Conservation (phyloP, 306 rosid genomes). For the Fragaria ananassa region DNA sequence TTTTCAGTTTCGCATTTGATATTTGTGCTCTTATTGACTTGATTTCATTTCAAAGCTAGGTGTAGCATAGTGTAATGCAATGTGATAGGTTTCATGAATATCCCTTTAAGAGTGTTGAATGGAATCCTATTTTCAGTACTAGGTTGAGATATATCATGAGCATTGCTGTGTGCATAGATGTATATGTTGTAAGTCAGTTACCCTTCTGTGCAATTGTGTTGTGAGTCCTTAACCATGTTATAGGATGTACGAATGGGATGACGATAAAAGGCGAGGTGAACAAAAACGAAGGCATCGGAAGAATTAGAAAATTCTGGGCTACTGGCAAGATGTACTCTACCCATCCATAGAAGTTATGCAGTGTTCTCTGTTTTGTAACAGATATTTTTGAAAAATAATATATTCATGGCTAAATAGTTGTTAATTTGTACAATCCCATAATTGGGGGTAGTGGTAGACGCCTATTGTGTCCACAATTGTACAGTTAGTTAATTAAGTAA, state of each 20-base stretch:
- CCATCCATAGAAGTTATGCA: conserved; percentile 16
- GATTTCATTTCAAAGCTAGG: not conserved
- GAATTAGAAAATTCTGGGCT: conserved; percentile 25
- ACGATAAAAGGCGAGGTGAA: conserved; percentile 92
- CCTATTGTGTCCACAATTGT: not conserved
- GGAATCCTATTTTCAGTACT: not conserved
- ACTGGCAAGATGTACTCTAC: conserved; percentile 20
- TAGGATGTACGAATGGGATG: conserved; percentile 90
- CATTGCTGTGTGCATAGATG: not conserved
- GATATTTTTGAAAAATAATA: conserved; percentile 12
- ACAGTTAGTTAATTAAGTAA: not conserved
- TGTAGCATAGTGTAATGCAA: not conserved
- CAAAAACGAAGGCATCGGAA: conserved; percentile 94
- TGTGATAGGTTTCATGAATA: not conserved
- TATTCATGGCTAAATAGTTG: conserved; percentile 12
- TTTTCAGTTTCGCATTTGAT: not conserved
- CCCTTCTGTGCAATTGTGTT: not conserved
- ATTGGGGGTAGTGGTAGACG: not conserved
- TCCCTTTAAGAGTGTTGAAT: not conserved
- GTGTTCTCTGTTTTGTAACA: conserved; percentile 26
- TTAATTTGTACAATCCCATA: conserved; percentile 15
- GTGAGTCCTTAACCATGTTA: conserved; percentile 50
- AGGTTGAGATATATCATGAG: not conserved
- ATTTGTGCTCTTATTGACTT: not conserved
- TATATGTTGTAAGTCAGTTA: not conserved